Evolutionary conservation across 73 alveolate species (phyloP), one percentile per base, ranked within the genome.

Genomic region (Paramecium caudatum): DNA sequence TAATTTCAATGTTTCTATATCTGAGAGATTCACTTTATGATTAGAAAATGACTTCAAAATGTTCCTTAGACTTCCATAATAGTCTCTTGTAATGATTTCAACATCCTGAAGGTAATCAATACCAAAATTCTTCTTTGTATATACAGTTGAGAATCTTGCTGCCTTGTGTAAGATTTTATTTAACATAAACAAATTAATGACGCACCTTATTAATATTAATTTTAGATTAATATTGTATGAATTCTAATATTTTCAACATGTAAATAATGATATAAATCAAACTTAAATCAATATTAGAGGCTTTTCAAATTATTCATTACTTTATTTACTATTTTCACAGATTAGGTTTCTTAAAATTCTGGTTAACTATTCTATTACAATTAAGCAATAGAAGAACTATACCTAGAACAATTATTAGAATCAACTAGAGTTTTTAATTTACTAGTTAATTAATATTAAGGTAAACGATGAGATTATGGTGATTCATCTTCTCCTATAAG

Each of bases 261-360:
- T n/a, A n/a, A n/a, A n/a, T n/a, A n/a, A n/a, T n/a, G n/a, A n/a
- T n/a, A n/a, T n/a, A n/a, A n/a, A n/a, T n/a, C n/a, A n/a, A n/a
- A n/a, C n/a, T n/a, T n/a, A n/a, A n/a, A n/a, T n/a, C 30, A 55
- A 55, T 37, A 55, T 55, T 55, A 37, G 30, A 55, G 80, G 30
- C 80, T 55, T 55, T 25, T 55, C 30, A 55, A 55, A 55, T 55
- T 55, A 55, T 55, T 55, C 80, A 55, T 55, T 55, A 55, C 80
- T 55, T 55, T 55, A 23, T 55, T 55, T 5, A 43, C 80, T 23
- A 21, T 9, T 55, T 55, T 55, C n/a, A 27, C 23, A 55, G 80
- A 43, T 55, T 55, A 23, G n/a, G n/a, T n/a, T n/a, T 55, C 30
- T 43, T 55, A 55, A 3, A 16, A 3, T 50, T 27, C 10, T 19